Evolutionary conservation across 305 asterid species (phyloP).

Genomic region (Solanum hybrid): DNA sequence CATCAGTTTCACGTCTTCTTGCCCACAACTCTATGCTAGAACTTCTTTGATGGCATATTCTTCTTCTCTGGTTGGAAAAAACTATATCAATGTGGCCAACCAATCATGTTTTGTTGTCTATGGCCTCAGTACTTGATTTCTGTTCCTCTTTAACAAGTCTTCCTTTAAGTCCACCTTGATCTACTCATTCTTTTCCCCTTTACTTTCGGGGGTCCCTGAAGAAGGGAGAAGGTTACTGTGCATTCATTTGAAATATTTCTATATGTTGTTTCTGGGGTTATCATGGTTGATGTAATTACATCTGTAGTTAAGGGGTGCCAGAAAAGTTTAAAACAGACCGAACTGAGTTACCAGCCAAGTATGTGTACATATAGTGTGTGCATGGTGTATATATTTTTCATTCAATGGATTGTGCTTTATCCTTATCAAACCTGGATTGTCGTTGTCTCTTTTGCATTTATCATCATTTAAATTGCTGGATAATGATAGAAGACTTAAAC

Average conservation of each 20-base stretch:
- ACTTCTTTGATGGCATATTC: background rate
- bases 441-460: background rate
- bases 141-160: background rate
- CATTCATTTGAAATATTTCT: background rate
- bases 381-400: background rate
- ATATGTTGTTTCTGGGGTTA: background rate
- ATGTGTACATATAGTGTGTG: background rate
- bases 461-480: background rate
- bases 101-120: background rate
- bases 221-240: background rate
- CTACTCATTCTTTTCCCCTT: background rate
- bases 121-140: background rate
- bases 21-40: background rate
- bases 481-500: background rate
- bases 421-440: background rate
- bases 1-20: background rate
- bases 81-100: background rate
- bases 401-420: background rate
- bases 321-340: background rate
- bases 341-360: background rate
- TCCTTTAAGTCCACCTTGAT: background rate
- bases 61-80: background rate
- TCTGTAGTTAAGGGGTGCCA: background rate
- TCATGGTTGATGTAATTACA: background rate
- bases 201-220: background rate